Percentiles rank a stretch among this genome's conserved stretches.
phyloP scores from a whole-genome alignment of 345 rosid species.

The Gossypium sturtianum region DNA sequence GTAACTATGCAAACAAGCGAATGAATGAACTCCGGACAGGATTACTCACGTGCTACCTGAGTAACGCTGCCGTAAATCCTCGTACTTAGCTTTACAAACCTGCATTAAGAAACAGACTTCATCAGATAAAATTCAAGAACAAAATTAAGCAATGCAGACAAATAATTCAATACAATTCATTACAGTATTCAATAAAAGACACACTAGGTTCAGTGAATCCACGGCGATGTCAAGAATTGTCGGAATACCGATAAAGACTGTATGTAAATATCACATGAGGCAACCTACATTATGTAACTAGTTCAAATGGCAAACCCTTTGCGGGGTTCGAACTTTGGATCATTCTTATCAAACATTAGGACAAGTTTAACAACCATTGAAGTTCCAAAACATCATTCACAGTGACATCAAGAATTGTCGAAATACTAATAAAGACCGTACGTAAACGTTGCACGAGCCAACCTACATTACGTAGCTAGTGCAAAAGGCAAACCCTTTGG shows the following conservation, averaged over 20 bases:
- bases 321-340: not conserved
- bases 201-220: not conserved
- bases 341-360: not conserved
- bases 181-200: too few species aligned
- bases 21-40: conserved; percentile 1
- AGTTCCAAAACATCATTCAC: not conserved
- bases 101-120: conserved; percentile 24
- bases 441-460: not conserved
- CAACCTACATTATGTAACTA: not conserved
- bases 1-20: not conserved
- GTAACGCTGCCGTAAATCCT: conserved; percentile 55
- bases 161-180: not conserved
- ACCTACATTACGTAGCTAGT: not conserved
- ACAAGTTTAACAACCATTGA: not conserved
- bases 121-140: not conserved
- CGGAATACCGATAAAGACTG: not conserved
- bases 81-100: conserved; percentile 77
- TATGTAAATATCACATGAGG: not conserved
- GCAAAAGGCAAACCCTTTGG: not conserved
- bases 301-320: not conserved
- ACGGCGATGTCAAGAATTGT: not conserved
- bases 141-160: not conserved
- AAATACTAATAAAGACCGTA: not conserved
- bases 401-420: not conserved
- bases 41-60: conserved; percentile 62